A percentile compares a stretch with the other conserved stretches of the same genome.
phyloP scores from a whole-genome alignment of 2,329 filamentous ascomycete genomes.

The Claviceps digitariae region DNA sequence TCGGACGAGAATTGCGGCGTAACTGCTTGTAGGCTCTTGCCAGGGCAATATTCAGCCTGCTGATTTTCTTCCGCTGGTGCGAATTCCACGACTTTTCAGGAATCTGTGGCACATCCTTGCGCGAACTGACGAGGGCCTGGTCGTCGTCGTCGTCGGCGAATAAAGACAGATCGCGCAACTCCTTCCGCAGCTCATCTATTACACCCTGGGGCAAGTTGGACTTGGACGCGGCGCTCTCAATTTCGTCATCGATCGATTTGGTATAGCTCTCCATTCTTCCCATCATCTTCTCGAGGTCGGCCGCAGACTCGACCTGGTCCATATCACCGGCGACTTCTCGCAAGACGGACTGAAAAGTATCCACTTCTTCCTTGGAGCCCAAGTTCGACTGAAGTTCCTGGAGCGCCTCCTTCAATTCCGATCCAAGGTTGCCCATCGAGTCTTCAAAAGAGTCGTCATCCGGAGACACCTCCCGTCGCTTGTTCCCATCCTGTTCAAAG shows the following conservation, averaged over 20 bases:
- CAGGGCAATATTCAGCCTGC: slow-evolving; percentile 22
- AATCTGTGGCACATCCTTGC: slow-evolving; percentile 19
- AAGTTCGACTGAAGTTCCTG: slow-evolving; percentile 25
- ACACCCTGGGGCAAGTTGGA: slow-evolving; percentile 19
- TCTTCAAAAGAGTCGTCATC: slow-evolving; percentile 27
- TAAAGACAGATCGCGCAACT: slow-evolving; percentile 14
- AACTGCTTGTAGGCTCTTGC: slow-evolving; percentile 16
- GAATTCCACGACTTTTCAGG: slow-evolving; percentile 22
- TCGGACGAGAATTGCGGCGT: slow-evolving; percentile 14
- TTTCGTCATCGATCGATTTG: slow-evolving; percentile 21
- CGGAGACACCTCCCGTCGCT: slow-evolving; percentile 22
- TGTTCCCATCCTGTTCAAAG: slow-evolving; percentile 32
- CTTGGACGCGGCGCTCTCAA: slow-evolving; percentile 16
- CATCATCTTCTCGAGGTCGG: slow-evolving; percentile 22
- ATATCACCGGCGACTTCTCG: slow-evolving; percentile 17
- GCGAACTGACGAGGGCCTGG: slow-evolving; percentile 10
- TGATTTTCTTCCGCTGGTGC: slow-evolving; percentile 25
- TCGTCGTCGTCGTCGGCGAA: slow-evolving; percentile 9
- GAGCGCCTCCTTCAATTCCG: slow-evolving; percentile 22
- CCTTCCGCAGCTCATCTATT: slow-evolving; percentile 18
- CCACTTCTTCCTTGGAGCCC: slow-evolving; percentile 19
- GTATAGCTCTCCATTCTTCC: slow-evolving; percentile 21
- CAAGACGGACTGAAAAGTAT: slow-evolving; percentile 23
- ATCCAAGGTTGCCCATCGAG: slow-evolving; percentile 22
- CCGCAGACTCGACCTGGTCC: slow-evolving; percentile 17